These are phyloP conservation scores for Exophiala sp. DNA, from an alignment of 2,329 filamentous ascomycete species.

Conservation along the genomic window DNA sequence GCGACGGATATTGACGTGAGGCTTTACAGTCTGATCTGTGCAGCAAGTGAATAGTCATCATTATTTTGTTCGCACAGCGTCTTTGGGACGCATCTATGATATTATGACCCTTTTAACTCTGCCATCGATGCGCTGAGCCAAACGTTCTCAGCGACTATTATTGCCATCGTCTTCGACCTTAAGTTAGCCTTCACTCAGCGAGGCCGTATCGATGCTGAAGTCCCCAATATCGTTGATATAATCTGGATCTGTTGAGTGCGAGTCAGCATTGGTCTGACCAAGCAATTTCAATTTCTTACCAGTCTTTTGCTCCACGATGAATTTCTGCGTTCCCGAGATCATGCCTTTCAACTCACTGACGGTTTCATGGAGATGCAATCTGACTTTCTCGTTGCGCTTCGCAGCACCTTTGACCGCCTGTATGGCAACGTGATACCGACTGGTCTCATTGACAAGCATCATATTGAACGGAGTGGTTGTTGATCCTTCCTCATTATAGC, in stretches of 20 bases:
- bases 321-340: constrained; percentile 9
- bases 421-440: constrained; percentile 9
- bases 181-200: constrained; percentile 20
- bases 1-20: neutral
- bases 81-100: no score
- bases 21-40: constrained; percentile 3
- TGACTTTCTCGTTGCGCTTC: constrained; percentile 7
- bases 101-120: neutral
- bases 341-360: constrained; percentile 6
- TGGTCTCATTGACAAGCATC: constrained; percentile 5
- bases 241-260: constrained; percentile 14
- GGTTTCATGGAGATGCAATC: constrained; percentile 8
- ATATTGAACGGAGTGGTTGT: constrained; percentile 51
- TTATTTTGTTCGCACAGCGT: neutral
- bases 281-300: neutral
- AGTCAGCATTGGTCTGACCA: neutral
- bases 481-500: constrained; percentile 62
- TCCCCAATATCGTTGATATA: constrained; percentile 23
- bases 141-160: neutral
- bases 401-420: constrained; percentile 4
- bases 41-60: neutral
- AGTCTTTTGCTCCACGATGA: constrained; percentile 2
- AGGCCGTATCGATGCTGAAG: constrained; percentile 20
- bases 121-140: neutral
- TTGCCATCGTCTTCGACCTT: neutral